phyloP scores from a whole-genome alignment of 352 stramenopile genomes.

The Pilasporangium apinafurcum region DNA sequence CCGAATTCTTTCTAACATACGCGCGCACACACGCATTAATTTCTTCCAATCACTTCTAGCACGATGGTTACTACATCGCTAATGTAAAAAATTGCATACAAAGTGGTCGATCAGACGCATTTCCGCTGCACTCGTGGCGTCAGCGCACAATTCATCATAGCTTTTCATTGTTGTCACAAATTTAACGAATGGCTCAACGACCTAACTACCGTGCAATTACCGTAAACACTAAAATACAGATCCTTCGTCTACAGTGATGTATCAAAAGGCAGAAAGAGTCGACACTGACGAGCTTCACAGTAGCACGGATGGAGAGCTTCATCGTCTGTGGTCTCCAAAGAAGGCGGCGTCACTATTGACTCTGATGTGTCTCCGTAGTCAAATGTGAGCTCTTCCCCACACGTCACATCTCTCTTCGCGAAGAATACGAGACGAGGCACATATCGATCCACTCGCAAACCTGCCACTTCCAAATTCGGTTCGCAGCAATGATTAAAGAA shows the following conservation, averaged over 20 bases:
- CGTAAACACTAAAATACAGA: too few relatives aligned
- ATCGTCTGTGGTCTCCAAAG: not conserved
- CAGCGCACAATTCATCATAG: constrained; percentile 63
- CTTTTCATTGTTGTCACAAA: constrained; percentile 28
- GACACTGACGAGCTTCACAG: constrained; percentile 22
- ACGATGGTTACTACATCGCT: not conserved
- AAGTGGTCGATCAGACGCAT: constrained; percentile 69
- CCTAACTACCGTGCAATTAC: too few relatives aligned
- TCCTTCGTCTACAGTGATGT: constrained; percentile 21
- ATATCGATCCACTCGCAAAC: constrained; percentile 49
- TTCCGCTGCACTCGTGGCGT: constrained; percentile 54
- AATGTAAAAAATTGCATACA: constrained; percentile 8
- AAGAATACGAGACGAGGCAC: constrained; percentile 59
- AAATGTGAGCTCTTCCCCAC: constrained; percentile 48
- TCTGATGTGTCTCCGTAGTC: constrained; percentile 51
- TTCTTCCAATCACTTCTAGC: not conserved
- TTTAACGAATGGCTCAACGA: too few relatives aligned
- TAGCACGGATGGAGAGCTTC: constrained; percentile 9
- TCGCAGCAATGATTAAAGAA: constrained; percentile 71
- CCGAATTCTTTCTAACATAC: constrained; percentile 45
- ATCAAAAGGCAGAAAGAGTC: constrained; percentile 21
- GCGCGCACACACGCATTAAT: not conserved
- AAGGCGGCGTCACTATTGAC: not conserved
- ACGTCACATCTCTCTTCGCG: constrained; percentile 14
- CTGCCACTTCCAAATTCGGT: constrained; percentile 37